Evolutionary conservation across 768 basidiomycete species (phyloP).

Genomic region (Inosperma sp.): DNA sequence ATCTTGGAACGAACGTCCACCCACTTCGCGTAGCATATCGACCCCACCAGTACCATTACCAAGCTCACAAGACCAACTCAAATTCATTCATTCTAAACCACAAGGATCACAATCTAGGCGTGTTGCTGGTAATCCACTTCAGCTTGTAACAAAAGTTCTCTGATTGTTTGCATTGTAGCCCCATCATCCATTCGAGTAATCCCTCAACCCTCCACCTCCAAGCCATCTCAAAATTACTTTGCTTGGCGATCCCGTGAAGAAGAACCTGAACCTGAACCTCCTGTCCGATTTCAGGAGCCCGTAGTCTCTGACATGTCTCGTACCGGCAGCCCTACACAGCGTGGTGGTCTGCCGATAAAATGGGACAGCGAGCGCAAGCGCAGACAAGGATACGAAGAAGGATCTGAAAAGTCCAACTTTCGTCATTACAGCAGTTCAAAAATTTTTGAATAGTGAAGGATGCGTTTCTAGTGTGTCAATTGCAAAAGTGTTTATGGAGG

Average conservation of each 20-base stretch:
- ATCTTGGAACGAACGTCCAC: no score
- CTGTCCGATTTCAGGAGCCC: slow-evolving; percentile 15
- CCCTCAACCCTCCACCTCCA: not conserved
- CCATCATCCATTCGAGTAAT: no score
- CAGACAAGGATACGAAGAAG: slow-evolving; percentile 28
- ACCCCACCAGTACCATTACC: no score
- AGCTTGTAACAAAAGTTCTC: no score
- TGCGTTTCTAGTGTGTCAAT: not conserved
- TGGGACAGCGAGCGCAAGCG: slow-evolving; percentile 33
- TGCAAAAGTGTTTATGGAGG: no score
- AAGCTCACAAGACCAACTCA: no score
- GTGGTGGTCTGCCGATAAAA: slow-evolving; percentile 22
- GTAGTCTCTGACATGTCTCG: slow-evolving; percentile 9
- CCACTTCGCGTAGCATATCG: no score
- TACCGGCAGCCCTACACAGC: slow-evolving; percentile 5
- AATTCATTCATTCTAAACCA: no score
- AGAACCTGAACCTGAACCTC: not conserved
- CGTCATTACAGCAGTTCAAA: slow-evolving; percentile 30
- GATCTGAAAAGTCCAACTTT: slow-evolving; percentile 29
- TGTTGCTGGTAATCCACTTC: no score
- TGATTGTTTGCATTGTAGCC: no score
- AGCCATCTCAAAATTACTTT: slow-evolving; percentile 3
- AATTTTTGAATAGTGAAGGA: slow-evolving; percentile 21
- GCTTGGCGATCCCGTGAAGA: slow-evolving; percentile 5
- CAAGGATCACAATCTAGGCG: no score